phyloP scores from a whole-genome alignment of 2,329 filamentous ascomycete genomes.

The Fusarium anthophilum region DNA sequence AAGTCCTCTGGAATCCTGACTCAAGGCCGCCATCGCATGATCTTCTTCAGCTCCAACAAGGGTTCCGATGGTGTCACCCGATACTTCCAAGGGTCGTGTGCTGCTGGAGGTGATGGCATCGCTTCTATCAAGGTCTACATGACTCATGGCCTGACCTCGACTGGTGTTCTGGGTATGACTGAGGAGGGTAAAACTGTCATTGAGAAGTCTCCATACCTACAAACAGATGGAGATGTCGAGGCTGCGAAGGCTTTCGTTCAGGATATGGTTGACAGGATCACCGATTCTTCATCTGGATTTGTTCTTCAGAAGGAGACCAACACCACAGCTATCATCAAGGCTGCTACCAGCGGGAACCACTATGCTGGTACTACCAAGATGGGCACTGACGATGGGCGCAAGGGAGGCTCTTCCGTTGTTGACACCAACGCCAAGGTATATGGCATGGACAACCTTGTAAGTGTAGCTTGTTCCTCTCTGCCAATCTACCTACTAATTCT shows the following conservation, averaged over 20 bases:
- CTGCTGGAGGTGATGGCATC: slow-evolving; percentile 66
- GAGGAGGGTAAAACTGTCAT: slow-evolving; percentile 66
- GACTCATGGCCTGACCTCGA: slow-evolving; percentile 68
- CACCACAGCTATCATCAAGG: slow-evolving; percentile 42
- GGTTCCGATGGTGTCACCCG: slow-evolving; percentile 68
- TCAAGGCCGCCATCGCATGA: slow-evolving; percentile 70
- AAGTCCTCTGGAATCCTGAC: slow-evolving; percentile 67
- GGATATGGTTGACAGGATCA: slow-evolving; percentile 64
- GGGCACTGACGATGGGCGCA: slow-evolving; percentile 64
- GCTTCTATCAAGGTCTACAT: slow-evolving; percentile 69
- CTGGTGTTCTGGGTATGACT: slow-evolving; percentile 69
- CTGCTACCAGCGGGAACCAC: slow-evolving; percentile 54
- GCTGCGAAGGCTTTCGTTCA: slow-evolving; percentile 73
- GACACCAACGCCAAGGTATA: slow-evolving; percentile 70
- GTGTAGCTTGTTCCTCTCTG: rapidly evolving
- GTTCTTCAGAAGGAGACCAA: slow-evolving; percentile 11
- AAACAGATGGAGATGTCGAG: slow-evolving; percentile 65
- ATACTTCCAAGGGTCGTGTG: slow-evolving; percentile 72
- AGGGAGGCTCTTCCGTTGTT: slow-evolving; percentile 65
- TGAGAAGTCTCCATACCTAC: slow-evolving; percentile 67
- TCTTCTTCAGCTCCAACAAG: slow-evolving; percentile 63
- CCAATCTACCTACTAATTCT: neutral
- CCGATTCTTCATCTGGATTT: slow-evolving; percentile 38
- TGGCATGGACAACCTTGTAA: slow-evolving; percentile 68
- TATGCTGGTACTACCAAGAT: slow-evolving; percentile 69